Evolutionary conservation across 225 moss, liverwort and hornwort species (phyloP).

Genomic region (Antitrichia curtipendula): DNA sequence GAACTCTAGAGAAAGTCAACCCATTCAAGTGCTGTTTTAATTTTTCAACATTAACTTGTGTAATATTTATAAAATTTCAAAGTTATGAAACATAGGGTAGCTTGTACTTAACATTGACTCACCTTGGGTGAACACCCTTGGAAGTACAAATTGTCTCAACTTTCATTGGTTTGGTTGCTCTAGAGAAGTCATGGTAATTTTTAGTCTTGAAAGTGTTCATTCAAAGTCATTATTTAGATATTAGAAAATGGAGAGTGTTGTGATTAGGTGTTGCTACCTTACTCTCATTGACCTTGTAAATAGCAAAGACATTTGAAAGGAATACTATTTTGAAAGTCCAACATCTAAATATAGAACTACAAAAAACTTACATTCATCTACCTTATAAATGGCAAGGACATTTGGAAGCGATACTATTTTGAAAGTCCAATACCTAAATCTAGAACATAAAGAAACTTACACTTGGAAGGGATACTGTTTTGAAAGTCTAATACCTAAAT

Average conservation of each 20-base stretch:
- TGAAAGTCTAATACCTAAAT: too few relatives aligned
- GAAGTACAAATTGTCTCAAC: not conserved
- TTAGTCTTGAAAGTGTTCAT: not conserved
- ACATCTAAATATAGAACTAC: not conserved
- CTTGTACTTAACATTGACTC: not conserved
- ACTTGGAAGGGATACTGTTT: too few relatives aligned
- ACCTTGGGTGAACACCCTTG: not conserved
- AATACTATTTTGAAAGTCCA: too few relatives aligned
- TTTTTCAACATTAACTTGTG: too few relatives aligned
- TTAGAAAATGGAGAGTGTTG: not conserved
- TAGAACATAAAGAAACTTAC: too few relatives aligned
- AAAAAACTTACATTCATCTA: not conserved
- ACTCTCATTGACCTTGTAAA: not conserved
- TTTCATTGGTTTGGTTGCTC: not conserved
- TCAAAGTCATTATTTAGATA: not conserved
- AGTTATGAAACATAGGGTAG: not conserved
- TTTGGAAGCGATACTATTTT: too few relatives aligned
- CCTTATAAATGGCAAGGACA: too few relatives aligned
- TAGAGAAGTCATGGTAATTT: not conserved
- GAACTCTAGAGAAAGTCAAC: too few relatives aligned
- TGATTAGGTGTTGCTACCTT: not conserved
- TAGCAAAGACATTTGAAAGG: not conserved
- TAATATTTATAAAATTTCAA: not conserved
- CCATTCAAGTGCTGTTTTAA: too few relatives aligned
- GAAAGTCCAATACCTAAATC: too few relatives aligned